Percentiles rank a stretch among this genome's conserved stretches.
phyloP scores from a whole-genome alignment of 768 basidiomycete species.

The Podaxis sp. region DNA sequence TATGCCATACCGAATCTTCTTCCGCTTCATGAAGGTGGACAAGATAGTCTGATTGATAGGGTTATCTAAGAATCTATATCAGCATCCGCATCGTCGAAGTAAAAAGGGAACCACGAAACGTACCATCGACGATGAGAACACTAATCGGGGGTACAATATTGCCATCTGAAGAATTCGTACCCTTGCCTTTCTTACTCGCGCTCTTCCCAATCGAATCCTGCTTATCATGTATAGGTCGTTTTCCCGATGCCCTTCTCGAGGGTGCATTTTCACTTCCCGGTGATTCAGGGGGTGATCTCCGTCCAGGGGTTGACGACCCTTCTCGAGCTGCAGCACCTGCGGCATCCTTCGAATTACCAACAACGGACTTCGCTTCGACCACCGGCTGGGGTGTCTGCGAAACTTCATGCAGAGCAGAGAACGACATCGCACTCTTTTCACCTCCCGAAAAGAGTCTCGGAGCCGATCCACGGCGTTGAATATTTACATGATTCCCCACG shows the following conservation, averaged over 20 bases:
- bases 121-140: slow-evolving; percentile 97
- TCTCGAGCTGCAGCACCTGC: slow-evolving; percentile 10
- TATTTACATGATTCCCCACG: slow-evolving; percentile 38
- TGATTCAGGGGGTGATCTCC: slow-evolving; percentile 11
- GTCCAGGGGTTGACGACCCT: slow-evolving; percentile 5
- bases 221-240: slow-evolving; percentile 24
- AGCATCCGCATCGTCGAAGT: slow-evolving; percentile 13
- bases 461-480: slow-evolving; percentile 27
- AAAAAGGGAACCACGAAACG: slow-evolving; percentile 26
- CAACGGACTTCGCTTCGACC: slow-evolving; percentile 3
- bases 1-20: slow-evolving; percentile 91
- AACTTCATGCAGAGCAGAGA: slow-evolving; percentile 36
- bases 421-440: slow-evolving; percentile 22
- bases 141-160: slow-evolving; percentile 95
- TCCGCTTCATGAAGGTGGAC: slow-evolving; percentile 95
- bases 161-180: slow-evolving; percentile 43
- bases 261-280: slow-evolving; percentile 15
- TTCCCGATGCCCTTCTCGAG: slow-evolving; percentile 18
- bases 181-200: slow-evolving; percentile 49
- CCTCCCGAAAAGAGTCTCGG: slow-evolving; percentile 26
- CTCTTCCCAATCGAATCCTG: slow-evolving; percentile 26
- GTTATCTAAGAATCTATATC: slow-evolving; percentile 66
- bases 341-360: slow-evolving; percentile 4
- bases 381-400: background rate
- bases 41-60: slow-evolving; percentile 98